A percentile compares a stretch with the other conserved stretches of the same genome.
Conservation (phyloP, 2,329 filamentous ascomycete species). For the Pyricularia pennisetigena region DNA sequence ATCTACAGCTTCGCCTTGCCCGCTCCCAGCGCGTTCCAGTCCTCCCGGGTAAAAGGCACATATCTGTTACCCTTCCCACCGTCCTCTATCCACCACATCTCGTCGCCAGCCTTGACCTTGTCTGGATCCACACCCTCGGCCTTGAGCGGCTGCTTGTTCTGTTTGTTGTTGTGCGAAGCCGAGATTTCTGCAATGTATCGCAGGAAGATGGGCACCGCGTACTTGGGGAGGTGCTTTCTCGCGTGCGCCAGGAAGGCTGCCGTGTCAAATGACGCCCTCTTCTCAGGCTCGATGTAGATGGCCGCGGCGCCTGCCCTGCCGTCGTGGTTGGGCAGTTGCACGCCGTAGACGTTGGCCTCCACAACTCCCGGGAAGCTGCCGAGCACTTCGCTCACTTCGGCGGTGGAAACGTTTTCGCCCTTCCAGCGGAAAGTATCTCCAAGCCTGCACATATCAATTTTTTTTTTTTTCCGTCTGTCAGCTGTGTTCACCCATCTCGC, state of each 20-base stretch:
- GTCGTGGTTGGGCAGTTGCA: conserved; percentile 70
- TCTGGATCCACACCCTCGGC: conserved; percentile 55
- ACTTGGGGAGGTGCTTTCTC: conserved; percentile 53
- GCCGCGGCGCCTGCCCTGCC: conserved; percentile 67
- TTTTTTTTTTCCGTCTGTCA: conserved; percentile 5
- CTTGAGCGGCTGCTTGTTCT: conserved; percentile 64
- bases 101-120: conserved; percentile 29
- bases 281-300: conserved; percentile 10
- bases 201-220: conserved; percentile 68
- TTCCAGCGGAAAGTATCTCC: conserved; percentile 75
- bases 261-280: conserved; percentile 41
- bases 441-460: conserved; percentile 26
- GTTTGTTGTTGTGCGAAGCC: conserved; percentile 69
- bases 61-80: conserved; percentile 45
- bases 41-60: conserved; percentile 43
- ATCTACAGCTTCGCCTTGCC: conserved; percentile 17
- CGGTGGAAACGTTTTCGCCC: conserved; percentile 73
- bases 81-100: conserved; percentile 46
- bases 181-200: conserved; percentile 47
- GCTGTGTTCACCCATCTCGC: background rate
- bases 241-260: conserved; percentile 47
- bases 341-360: conserved; percentile 83
- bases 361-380: conserved; percentile 55
- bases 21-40: conserved; percentile 38
- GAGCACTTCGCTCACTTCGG: conserved; percentile 67